phyloP scores from a whole-genome alignment of 106 monocot genomes.

The Amphibolis antarctica region DNA sequence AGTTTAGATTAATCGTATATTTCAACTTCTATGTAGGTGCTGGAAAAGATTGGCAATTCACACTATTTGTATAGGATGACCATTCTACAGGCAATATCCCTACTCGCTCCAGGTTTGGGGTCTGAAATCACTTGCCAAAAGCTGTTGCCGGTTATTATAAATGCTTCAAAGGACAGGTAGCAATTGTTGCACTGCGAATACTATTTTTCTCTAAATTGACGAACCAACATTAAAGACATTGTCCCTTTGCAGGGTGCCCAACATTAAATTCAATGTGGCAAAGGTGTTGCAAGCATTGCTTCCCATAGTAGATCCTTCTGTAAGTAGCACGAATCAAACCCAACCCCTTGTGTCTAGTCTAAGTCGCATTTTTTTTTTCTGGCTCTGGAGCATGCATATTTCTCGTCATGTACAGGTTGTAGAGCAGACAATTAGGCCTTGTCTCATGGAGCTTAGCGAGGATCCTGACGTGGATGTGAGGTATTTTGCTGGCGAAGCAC shows the following conservation, averaged over 20 bases:
- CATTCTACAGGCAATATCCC: slow-evolving; percentile 65
- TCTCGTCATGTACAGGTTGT: slow-evolving; percentile 38
- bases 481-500: slow-evolving; percentile 60
- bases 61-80: slow-evolving; percentile 89
- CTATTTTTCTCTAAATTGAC: neutral
- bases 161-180: slow-evolving; percentile 73
- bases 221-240: neutral
- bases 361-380: neutral
- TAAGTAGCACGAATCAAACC: slow-evolving; percentile 34
- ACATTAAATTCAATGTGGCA: slow-evolving; percentile 92
- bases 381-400: neutral
- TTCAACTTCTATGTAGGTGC: slow-evolving; percentile 27
- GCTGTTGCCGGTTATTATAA: slow-evolving; percentile 58
- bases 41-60: slow-evolving; percentile 71
- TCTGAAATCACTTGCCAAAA: slow-evolving; percentile 65
- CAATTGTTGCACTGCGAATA: neutral
- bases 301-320: slow-evolving; percentile 54
- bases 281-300: slow-evolving; percentile 74
- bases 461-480: slow-evolving; percentile 91
- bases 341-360: slow-evolving; percentile 1
- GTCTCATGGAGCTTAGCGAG: slow-evolving; percentile 69
- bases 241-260: slow-evolving; percentile 53
- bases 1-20: neutral
- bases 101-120: slow-evolving; percentile 80
- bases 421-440: slow-evolving; percentile 61